A percentile compares a stretch with the other conserved stretches of the same genome.
Evolutionary conservation across 805 yeast species (phyloP).

Genomic region (Isabelozyma pseudorhagii): DNA sequence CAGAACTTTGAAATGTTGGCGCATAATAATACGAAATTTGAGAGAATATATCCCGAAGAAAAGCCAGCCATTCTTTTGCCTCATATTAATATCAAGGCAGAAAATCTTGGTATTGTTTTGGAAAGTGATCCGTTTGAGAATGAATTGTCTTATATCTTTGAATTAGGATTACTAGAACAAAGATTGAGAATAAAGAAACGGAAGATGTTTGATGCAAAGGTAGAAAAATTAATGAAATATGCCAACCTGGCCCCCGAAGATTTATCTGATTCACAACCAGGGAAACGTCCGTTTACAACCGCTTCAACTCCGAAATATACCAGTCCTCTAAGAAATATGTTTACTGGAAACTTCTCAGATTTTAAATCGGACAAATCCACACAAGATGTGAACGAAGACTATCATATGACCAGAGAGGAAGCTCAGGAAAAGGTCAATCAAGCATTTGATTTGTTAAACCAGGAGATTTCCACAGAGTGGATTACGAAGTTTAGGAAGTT

Average conservation of each 20-base stretch:
- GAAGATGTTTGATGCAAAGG: conserved; percentile 31
- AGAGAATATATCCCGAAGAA: conserved; percentile 30
- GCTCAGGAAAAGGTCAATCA: conserved; percentile 21
- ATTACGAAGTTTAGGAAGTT: conserved; percentile 26
- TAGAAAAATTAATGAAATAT: conserved; percentile 7
- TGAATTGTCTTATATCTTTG: conserved; percentile 60
- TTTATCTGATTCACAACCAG: not conserved
- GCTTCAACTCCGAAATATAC: conserved; percentile 1
- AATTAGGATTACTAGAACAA: conserved; percentile 68
- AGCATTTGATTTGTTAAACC: conserved; percentile 23
- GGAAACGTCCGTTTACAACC: not conserved
- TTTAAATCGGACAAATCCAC: not conserved
- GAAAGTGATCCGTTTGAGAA: conserved; percentile 92
- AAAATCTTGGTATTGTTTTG: conserved; percentile 57
- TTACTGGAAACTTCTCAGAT: not conserved
- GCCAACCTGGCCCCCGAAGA: not conserved
- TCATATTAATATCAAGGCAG: conserved; percentile 51
- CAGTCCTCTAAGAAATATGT: conserved; percentile 6
- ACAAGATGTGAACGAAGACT: not conserved
- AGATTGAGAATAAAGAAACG: conserved; percentile 52
- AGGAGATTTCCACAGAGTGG: conserved; percentile 33
- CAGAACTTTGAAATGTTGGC: conserved; percentile 42
- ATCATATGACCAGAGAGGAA: conserved; percentile 15
- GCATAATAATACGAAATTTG: conserved; percentile 22
- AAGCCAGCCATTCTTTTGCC: conserved; percentile 51